A percentile compares a stretch with the other conserved stretches of the same genome.
Conservation (phyloP, 306 rosid genomes). For the Betula pendula region DNA sequence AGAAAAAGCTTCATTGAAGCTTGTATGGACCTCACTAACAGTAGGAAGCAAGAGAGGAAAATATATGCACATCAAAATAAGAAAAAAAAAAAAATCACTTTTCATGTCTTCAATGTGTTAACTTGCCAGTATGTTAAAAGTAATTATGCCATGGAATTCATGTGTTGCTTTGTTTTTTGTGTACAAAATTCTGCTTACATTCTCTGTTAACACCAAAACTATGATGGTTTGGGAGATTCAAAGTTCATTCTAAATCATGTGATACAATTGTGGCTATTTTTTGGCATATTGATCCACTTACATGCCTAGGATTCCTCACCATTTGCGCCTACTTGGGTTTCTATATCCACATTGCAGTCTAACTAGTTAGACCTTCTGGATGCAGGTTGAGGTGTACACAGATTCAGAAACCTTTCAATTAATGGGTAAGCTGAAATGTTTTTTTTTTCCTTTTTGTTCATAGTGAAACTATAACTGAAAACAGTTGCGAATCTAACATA, state of each 20-base stretch:
- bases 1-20: background rate
- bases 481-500: slow-evolving; percentile 2
- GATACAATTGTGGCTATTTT: background rate
- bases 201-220: background rate
- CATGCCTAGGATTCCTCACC: background rate
- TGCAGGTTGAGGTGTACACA: slow-evolving; percentile 69
- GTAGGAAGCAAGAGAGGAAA: background rate
- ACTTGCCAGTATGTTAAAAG: background rate
- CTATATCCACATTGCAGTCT: slow-evolving; percentile 23
- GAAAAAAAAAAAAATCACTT: too few species aligned
- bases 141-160: background rate
- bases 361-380: slow-evolving; percentile 28
- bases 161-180: background rate
- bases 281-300: slow-evolving; percentile 7
- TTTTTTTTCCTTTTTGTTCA: background rate
- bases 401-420: slow-evolving; percentile 64
- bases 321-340: slow-evolving; percentile 2
- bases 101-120: background rate
- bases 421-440: slow-evolving; percentile 53
- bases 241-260: background rate
- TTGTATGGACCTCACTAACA: background rate
- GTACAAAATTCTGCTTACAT: background rate
- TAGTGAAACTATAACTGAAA: background rate
- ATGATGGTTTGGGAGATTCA: background rate
- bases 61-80: background rate